A percentile compares a stretch with the other conserved stretches of the same genome.
These are phyloP conservation scores for Linnemannia elongata DNA, from an alignment of 192 early-diverging fungal species.

Conservation along the genomic window DNA sequence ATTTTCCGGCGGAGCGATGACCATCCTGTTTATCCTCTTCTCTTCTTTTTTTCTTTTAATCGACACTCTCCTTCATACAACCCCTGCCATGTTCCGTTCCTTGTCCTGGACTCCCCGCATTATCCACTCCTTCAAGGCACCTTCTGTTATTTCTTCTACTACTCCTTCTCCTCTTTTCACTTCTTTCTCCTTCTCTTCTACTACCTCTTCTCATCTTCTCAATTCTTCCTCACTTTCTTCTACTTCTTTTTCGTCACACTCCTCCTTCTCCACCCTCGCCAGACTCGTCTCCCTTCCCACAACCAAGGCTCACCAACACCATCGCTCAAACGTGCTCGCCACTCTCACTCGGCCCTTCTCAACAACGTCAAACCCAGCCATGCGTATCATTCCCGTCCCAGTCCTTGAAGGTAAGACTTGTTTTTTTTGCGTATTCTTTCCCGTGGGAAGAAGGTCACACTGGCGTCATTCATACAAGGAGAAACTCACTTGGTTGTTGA, in stretches of 20 bases:
- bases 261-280: neutral
- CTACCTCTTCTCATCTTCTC: neutral
- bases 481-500: too few relatives aligned
- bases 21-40: neutral
- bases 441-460: neutral
- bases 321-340: neutral
- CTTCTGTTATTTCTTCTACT: neutral
- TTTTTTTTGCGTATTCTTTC: neutral
- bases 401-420: slow-evolving; percentile 39
- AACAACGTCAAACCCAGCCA: slow-evolving; percentile 5
- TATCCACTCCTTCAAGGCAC: slow-evolving; percentile 1
- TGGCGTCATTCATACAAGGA: too few relatives aligned
- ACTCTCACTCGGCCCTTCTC: neutral
- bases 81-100: neutral
- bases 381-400: slow-evolving; percentile 49
- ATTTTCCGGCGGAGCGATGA: too few relatives aligned
- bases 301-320: slow-evolving; percentile 2
- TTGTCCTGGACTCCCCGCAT: neutral
- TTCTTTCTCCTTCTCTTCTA: neutral
- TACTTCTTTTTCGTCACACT: slow-evolving; percentile 3
- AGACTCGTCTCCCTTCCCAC: neutral
- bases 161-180: neutral
- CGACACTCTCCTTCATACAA: neutral
- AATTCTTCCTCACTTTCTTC: neutral
- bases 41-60: neutral